phyloP scores from a whole-genome alignment of 441 rosid species.

The Pelargonium citronellum region DNA sequence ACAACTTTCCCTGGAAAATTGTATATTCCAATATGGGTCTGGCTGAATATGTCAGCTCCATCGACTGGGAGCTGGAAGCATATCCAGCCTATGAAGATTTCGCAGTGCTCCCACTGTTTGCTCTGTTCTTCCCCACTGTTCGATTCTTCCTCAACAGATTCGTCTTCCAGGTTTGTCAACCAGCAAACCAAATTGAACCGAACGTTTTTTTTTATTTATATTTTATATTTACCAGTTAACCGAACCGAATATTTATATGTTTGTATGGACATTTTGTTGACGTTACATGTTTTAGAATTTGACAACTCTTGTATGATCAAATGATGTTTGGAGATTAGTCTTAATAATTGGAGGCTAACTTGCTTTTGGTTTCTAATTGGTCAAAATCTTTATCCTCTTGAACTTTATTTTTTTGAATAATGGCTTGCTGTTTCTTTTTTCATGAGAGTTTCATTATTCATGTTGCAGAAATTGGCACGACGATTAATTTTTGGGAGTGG shows the following conservation, averaged over 20 bases:
- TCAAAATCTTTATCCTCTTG: no score
- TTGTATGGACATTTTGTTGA: no score
- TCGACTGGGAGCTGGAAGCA: slow-evolving; percentile 10
- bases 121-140: slow-evolving; percentile 7
- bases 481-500: slow-evolving; percentile 47
- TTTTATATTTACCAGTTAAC: no score
- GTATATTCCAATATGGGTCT: neutral
- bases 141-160: slow-evolving; percentile 7
- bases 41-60: neutral
- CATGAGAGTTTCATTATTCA: neutral
- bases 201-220: no score
- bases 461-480: slow-evolving; percentile 51
- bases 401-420: no score
- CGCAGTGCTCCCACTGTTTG: neutral
- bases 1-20: neutral
- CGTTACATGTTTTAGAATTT: no score
- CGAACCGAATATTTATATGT: no score
- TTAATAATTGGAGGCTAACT: no score
- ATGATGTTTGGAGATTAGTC: no score
- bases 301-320: no score
- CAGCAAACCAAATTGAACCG: no score
- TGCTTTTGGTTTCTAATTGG: no score
- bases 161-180: neutral
- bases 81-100: neutral
- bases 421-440: slow-evolving; percentile 5